These are phyloP conservation scores for Teunomyces gatunensis DNA, from an alignment of 805 yeast genomes.

Conservation along the genomic window DNA sequence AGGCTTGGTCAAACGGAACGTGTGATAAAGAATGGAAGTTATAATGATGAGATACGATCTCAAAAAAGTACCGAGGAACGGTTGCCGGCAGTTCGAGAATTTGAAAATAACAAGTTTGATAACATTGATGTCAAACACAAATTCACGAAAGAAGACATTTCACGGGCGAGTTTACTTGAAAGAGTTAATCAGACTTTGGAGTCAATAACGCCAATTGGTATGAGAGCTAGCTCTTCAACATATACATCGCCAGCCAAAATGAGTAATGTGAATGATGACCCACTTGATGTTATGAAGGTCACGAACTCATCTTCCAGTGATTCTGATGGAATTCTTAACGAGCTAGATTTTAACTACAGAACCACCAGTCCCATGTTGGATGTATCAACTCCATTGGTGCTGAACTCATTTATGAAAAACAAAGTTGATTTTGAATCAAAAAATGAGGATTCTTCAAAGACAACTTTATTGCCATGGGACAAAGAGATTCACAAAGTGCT, in stretches of 20 bases:
- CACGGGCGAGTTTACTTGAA: slow-evolving; percentile 11
- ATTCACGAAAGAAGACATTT: slow-evolving; percentile 6
- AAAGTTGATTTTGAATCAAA: not conserved
- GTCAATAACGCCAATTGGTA: slow-evolving; percentile 6
- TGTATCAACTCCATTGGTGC: slow-evolving; percentile 8
- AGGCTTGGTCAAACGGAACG: no score
- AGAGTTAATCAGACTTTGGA: slow-evolving; percentile 12
- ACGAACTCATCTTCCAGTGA: slow-evolving; percentile 9
- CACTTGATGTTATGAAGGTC: not conserved
- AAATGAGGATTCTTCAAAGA: not conserved
- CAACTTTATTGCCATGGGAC: not conserved
- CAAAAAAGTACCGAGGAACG: not conserved
- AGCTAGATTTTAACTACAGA: slow-evolving; percentile 8
- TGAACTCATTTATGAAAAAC: not conserved
- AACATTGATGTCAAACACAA: slow-evolving; percentile 5
- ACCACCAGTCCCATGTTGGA: slow-evolving; percentile 10
- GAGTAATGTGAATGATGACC: not conserved
- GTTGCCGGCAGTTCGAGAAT: not conserved
- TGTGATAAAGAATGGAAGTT: no score
- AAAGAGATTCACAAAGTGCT: not conserved
- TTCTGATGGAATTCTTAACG: slow-evolving; percentile 7
- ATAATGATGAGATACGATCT: not conserved
- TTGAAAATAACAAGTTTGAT: slow-evolving; percentile 7
- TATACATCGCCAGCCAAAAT: not conserved
- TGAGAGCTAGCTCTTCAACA: not conserved